Base-by-base conservation (phyloP, 2,329 filamentous ascomycete genomes). In the Monilinia fructigena region DNA sequence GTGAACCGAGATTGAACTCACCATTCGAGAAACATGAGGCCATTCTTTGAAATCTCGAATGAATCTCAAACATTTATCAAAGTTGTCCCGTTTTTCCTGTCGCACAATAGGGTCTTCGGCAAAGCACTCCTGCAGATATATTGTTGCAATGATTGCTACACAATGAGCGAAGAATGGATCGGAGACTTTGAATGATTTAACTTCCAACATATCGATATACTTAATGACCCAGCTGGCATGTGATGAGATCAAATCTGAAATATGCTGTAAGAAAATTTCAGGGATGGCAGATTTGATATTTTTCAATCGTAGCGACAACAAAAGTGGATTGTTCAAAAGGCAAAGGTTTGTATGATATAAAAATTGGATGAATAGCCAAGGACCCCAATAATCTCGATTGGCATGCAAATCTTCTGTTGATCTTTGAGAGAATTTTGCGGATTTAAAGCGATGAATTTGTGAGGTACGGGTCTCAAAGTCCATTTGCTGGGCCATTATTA, bases 141-240 rank as follows among this genome's bases (percentile, higher is more conserved):
- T 84, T 2, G 82, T 85, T 0, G 82, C 82, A 4, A 83, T 80
- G 2, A 84, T 80, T 0, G 80, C 82, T 3, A 81, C 82, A 64
- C 82, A 82, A 53, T 84, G 82, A 2, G 79, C 80, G 14, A 82
- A 70, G 28, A 81, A 78, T 2, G 81, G 80, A 71, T 82, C 80
- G 6, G 80, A 80, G 10, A 81, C 77, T 58, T 78, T 74, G 65
- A 83, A 82, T 0, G 73, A 74, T 71, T 81, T 80, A 69, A 80
- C 77, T 74, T 78, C 75, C 66, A 80, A 76, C 68, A 79, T 78
- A 56, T 82, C 79, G 55, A 85, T 79, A 59, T 83, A 81, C 70
- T 83, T 81, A 4, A 83, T 78, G 35, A 84, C 82, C 83, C 83
- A 85, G 0, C 80, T 80, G 0, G 81, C 81, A 68, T 84, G 82